Conservation (phyloP, 2,329 filamentous ascomycete species). For the Lomentospora prolificans region DNA sequence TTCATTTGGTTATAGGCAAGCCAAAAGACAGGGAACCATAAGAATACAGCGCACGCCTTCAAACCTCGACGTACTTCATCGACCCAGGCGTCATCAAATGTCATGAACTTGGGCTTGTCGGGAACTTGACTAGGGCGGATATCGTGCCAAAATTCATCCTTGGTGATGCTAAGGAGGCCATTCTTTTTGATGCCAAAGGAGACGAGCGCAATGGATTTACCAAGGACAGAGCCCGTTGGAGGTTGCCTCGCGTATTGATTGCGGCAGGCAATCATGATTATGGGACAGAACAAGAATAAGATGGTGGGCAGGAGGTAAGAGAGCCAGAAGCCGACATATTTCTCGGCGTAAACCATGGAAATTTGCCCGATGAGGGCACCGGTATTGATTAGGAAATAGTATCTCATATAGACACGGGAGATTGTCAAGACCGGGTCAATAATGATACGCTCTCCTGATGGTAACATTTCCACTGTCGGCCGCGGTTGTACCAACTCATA, state of each 20-base stretch:
- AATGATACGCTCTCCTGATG: slow-evolving; percentile 51
- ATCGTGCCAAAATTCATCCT: slow-evolving; percentile 52
- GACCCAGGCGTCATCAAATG: slow-evolving; percentile 70
- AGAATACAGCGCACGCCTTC: slow-evolving; percentile 57
- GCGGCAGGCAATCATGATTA: slow-evolving; percentile 50
- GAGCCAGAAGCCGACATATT: slow-evolving; percentile 67
- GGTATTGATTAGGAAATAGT: slow-evolving; percentile 64
- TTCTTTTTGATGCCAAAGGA: slow-evolving; percentile 56
- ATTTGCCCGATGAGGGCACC: slow-evolving; percentile 56
- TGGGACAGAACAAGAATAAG: slow-evolving; percentile 52
- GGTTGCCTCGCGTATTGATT: slow-evolving; percentile 47
- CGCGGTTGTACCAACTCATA: slow-evolving; percentile 38
- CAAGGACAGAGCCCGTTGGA: slow-evolving; percentile 57
- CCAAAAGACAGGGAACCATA: slow-evolving; percentile 57
- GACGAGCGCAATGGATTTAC: slow-evolving; percentile 6
- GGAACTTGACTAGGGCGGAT: slow-evolving; percentile 56
- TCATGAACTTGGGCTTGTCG: slow-evolving; percentile 59
- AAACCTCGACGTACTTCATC: slow-evolving; percentile 63
- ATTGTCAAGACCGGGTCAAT: slow-evolving; percentile 55
- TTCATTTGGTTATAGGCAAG: slow-evolving; percentile 37
- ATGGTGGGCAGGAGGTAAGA: slow-evolving; percentile 58
- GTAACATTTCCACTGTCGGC: slow-evolving; percentile 39
- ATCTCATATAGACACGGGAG: slow-evolving; percentile 56
- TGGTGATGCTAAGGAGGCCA: slow-evolving; percentile 46
- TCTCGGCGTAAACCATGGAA: slow-evolving; percentile 62